A percentile compares a stretch with the other conserved stretches of the same genome.
Evolutionary conservation across 495 filamentous ascomycete species (phyloP).

Genomic region (Aspergillus biplanus): DNA sequence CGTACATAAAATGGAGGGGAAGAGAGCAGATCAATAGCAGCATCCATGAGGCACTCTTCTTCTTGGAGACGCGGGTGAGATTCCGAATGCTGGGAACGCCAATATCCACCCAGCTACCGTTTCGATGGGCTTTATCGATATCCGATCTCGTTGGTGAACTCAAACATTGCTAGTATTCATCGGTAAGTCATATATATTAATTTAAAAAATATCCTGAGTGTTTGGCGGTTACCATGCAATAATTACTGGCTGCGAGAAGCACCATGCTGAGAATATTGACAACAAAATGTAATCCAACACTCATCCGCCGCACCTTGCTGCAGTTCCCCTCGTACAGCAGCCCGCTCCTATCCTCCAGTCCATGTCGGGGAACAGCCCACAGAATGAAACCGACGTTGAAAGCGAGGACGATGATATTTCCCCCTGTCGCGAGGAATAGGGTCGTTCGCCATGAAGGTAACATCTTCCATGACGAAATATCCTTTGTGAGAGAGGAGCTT

Average conservation of each 20-base stretch:
- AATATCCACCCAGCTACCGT: slow-evolving; percentile 14
- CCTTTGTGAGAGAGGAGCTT: not conserved
- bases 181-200: not conserved
- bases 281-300: slow-evolving; percentile 7
- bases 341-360: slow-evolving; percentile 2
- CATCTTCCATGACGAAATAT: not conserved
- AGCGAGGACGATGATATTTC: slow-evolving; percentile 4
- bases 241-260: slow-evolving; percentile 14
- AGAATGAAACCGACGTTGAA: slow-evolving; percentile 10
- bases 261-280: slow-evolving; percentile 15
- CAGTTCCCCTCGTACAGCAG: slow-evolving; percentile 10
- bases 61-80: not conserved
- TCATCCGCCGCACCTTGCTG: slow-evolving; percentile 1
- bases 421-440: slow-evolving; percentile 1
- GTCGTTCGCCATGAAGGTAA: slow-evolving; percentile 6
- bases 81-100: slow-evolving; percentile 11
- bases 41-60: slow-evolving; percentile 1
- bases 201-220: not conserved
- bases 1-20: slow-evolving; percentile 11
- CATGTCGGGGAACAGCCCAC: slow-evolving; percentile 3
- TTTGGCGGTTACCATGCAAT: not conserved
- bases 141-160: slow-evolving; percentile 10
- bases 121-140: slow-evolving; percentile 1
- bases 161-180: slow-evolving; percentile 9
- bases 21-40: slow-evolving; percentile 4